phyloP scores from a whole-genome alignment of 805 yeast species.

The Candida xyloterini region DNA sequence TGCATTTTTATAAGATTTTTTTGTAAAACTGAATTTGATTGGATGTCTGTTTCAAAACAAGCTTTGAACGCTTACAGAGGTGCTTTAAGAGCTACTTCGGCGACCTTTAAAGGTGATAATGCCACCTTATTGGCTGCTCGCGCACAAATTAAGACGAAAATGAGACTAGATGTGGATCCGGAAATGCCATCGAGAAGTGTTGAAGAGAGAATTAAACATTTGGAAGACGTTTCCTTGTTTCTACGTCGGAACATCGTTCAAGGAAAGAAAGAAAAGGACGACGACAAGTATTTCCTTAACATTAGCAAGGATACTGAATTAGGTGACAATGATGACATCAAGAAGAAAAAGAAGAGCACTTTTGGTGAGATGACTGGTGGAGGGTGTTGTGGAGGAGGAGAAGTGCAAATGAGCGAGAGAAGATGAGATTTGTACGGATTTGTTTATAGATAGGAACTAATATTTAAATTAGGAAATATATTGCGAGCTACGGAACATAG shows the following conservation, averaged over 20 bases:
- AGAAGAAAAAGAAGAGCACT: slow-evolving; percentile 39
- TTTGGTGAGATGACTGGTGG: slow-evolving; percentile 37
- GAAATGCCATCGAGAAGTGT: slow-evolving; percentile 47
- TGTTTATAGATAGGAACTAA: slow-evolving; percentile 1
- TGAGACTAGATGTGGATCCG: slow-evolving; percentile 31
- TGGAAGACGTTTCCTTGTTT: slow-evolving; percentile 70
- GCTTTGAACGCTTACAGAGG: slow-evolving; percentile 53
- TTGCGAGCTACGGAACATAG: slow-evolving; percentile 4
- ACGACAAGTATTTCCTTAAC: slow-evolving; percentile 52
- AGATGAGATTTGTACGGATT: not conserved
- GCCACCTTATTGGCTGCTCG: slow-evolving; percentile 58
- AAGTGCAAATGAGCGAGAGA: slow-evolving; percentile 32
- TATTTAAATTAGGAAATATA: slow-evolving; percentile 6
- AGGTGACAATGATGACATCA: slow-evolving; percentile 84
- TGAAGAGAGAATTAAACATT: slow-evolving; percentile 49
- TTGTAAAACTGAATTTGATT: slow-evolving; percentile 2
- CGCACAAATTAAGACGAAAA: slow-evolving; percentile 53
- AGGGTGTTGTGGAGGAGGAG: slow-evolving; percentile 57
- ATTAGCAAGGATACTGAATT: slow-evolving; percentile 81
- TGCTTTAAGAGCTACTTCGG: slow-evolving; percentile 62
- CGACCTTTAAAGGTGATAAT: slow-evolving; percentile 54
- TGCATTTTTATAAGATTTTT: too few relatives aligned
- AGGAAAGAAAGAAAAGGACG: slow-evolving; percentile 48
- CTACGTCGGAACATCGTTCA: slow-evolving; percentile 81
- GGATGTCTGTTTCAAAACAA: slow-evolving; percentile 21